Conservation (phyloP, 495 filamentous ascomycete genomes). For the Neurospora sp. region DNA sequence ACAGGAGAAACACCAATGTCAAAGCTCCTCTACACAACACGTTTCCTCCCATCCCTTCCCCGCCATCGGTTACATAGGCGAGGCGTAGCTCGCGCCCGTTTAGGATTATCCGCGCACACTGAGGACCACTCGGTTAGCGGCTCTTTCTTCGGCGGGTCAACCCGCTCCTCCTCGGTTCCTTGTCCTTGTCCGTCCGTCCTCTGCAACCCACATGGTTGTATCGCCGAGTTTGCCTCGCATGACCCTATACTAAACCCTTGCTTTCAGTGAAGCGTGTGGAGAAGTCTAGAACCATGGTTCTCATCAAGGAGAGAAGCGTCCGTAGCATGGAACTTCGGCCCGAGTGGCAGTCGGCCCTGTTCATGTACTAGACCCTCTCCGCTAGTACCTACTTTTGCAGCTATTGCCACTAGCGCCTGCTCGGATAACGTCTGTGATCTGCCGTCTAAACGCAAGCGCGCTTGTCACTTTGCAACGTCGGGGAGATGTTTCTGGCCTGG, state of each 20-base stretch:
- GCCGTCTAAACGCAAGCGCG: neutral
- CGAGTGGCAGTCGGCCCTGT: neutral
- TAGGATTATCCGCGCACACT: constrained; percentile 16
- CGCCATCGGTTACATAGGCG: constrained; percentile 9
- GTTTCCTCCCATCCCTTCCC: neutral
- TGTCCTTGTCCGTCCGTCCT: neutral
- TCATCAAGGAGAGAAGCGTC: neutral
- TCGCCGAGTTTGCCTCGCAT: neutral
- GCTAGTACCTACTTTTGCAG: neutral
- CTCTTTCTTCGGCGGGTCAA: constrained; percentile 14
- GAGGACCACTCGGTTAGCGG: constrained; percentile 18
- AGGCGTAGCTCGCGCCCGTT: constrained; percentile 11
- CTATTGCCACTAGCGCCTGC: neutral
- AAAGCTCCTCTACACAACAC: neutral
- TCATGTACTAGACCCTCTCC: neutral
- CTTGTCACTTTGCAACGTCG: neutral
- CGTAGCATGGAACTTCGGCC: neutral
- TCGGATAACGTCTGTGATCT: neutral
- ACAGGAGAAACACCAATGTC: neutral
- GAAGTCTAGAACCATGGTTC: neutral
- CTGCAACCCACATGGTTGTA: neutral
- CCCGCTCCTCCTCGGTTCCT: constrained; percentile 6
- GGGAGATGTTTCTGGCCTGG: neutral
- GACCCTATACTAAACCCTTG: neutral
- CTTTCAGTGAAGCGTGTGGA: neutral